A percentile compares a stretch with the other conserved stretches of the same genome.
phyloP scores from a whole-genome alignment of 495 filamentous ascomycete genomes.

The Lepidopterella palustris region DNA sequence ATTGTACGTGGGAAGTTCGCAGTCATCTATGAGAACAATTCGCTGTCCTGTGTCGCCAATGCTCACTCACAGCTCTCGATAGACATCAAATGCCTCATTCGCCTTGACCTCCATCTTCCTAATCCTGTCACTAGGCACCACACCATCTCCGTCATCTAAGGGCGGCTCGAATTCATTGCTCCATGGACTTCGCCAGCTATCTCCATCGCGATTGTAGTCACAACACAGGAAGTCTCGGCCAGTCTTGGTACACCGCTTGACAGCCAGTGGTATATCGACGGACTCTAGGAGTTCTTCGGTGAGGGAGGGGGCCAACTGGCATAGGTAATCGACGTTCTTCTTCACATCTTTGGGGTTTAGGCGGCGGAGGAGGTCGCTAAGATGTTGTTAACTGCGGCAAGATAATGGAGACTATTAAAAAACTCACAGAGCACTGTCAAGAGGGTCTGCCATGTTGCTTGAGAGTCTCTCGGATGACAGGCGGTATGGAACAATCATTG shows the following conservation, averaged over 20 bases:
- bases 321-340: conserved; percentile 75
- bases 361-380: conserved; percentile 94
- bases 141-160: conserved; percentile 46
- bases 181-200: conserved; percentile 95
- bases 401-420: conserved; percentile 6
- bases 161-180: conserved; percentile 94
- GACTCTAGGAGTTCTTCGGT: conserved; percentile 97
- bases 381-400: conserved; percentile 31
- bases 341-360: conserved; percentile 89
- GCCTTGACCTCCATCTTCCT: conserved; percentile 87
- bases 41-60: neutral
- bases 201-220: conserved; percentile 99
- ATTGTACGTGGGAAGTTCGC: too few relatives aligned
- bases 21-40: too few relatives aligned
- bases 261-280: conserved; percentile 88
- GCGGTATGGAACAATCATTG: neutral
- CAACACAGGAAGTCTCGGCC: conserved; percentile 95
- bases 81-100: conserved; percentile 95
- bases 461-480: neutral
- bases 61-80: conserved; percentile 69
- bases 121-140: conserved; percentile 46
- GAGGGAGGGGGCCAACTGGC: conserved; percentile 77
- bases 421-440: conserved; percentile 58
- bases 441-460: conserved; percentile 32
- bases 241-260: conserved; percentile 76